Evolutionary conservation across 1,139 yeast species (phyloP).

Genomic region (Lodderomyces pseudojiufengensis): DNA sequence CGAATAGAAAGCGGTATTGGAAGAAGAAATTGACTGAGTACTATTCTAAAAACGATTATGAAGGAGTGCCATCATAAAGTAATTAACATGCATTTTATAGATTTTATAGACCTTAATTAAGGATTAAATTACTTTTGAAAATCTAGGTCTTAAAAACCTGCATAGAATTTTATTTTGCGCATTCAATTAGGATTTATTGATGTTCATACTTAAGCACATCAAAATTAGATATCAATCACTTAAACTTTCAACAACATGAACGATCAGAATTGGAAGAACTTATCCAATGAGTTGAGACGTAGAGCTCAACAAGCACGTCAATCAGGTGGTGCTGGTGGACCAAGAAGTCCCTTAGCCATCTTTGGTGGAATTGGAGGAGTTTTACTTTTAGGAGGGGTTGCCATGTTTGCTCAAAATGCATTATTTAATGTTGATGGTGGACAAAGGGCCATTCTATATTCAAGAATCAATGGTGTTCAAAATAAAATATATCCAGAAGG

Average conservation of each 20-base stretch:
- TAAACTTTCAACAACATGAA: conserved; percentile 31
- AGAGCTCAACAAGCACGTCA: conserved; percentile 51
- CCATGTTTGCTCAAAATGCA: conserved; percentile 65
- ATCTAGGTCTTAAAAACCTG: background rate
- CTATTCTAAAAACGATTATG: conserved; percentile 37
- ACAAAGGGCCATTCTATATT: conserved; percentile 92
- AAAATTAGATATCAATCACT: too few species aligned
- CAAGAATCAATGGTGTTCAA: conserved; percentile 82
- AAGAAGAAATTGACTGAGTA: conserved; percentile 33
- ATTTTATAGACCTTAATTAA: background rate
- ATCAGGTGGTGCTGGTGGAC: conserved; percentile 24
- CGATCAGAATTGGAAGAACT: conserved; percentile 63
- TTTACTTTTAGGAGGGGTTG: conserved; percentile 67
- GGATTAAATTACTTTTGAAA: too few species aligned
- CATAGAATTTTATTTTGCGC: background rate
- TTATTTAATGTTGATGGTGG: conserved; percentile 98
- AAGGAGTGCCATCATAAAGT: conserved; percentile 41
- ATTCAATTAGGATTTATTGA: too few species aligned
- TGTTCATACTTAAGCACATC: too few species aligned
- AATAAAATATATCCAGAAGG: conserved; percentile 90
- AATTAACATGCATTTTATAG: background rate
- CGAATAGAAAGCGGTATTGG: conserved; percentile 42
- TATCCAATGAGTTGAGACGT: conserved; percentile 63
- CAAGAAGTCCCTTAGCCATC: conserved; percentile 53
- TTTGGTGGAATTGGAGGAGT: conserved; percentile 82